Evolutionary conservation across 1,284 basidiomycete species (phyloP).

Genomic region (Xerocomus nothofagi): DNA sequence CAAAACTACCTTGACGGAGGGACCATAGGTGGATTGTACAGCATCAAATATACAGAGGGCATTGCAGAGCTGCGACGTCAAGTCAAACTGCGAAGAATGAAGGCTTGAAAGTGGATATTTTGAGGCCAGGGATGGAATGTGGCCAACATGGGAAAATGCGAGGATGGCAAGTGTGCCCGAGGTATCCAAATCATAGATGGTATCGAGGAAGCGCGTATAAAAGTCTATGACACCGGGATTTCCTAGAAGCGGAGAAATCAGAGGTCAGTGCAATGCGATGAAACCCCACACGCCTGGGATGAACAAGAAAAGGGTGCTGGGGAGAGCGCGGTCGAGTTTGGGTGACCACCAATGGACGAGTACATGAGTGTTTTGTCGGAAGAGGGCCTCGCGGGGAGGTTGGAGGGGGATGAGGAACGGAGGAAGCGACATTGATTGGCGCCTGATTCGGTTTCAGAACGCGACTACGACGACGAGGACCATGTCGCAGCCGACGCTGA

Average conservation of each 20-base stretch:
- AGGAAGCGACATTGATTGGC: conserved; percentile 29
- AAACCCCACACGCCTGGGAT: conserved; percentile 47
- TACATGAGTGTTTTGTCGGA: conserved; percentile 38
- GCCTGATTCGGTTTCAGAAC: conserved; percentile 8
- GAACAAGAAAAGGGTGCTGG: conserved; percentile 49
- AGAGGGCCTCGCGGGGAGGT: conserved; percentile 37
- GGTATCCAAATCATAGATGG: conserved; percentile 40
- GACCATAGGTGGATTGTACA: conserved; percentile 37
- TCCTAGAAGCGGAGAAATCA: conserved; percentile 33
- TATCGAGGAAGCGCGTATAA: conserved; percentile 55
- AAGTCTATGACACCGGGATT: conserved; percentile 63
- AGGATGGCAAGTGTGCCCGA: conserved; percentile 46
- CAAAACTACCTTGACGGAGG: conserved; percentile 43
- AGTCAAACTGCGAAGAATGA: conserved; percentile 27
- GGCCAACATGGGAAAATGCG: conserved; percentile 54
- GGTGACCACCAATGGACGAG: conserved; percentile 58
- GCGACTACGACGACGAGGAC: conserved; percentile 10
- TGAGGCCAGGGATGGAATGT: conserved; percentile 41
- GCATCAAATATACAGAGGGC: conserved; percentile 51
- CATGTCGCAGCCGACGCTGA: conserved; percentile 27
- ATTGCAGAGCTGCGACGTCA: conserved; percentile 49
- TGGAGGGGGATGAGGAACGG: conserved; percentile 36
- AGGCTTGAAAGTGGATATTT: conserved; percentile 7
- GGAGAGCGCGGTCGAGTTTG: conserved; percentile 27
- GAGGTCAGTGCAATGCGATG: neutral